Conservation (phyloP, 805 yeast genomes). For the Metschnikowia colocasiae region DNA sequence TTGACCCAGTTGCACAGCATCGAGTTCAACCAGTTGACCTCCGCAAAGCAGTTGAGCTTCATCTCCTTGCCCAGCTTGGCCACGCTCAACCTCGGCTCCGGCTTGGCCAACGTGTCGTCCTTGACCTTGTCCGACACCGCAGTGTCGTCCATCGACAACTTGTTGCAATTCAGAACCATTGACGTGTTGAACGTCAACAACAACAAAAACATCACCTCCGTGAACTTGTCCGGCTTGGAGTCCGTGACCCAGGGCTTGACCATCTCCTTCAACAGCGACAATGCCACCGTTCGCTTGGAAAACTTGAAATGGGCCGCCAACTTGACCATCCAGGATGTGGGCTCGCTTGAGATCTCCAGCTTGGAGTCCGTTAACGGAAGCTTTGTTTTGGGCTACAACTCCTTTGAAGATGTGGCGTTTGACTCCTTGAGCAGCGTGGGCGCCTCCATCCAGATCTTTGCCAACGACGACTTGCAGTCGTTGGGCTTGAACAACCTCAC, state of each 20-base stretch:
- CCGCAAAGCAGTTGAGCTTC: conserved; percentile 31
- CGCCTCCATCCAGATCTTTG: conserved; percentile 38
- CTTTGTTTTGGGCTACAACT: conserved; percentile 38
- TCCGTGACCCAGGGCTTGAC: conserved; percentile 34
- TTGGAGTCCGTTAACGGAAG: conserved; percentile 41
- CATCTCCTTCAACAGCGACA: conserved; percentile 38
- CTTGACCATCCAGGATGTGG: conserved; percentile 42
- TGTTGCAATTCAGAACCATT: conserved; percentile 28
- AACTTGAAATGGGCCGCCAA: conserved; percentile 40
- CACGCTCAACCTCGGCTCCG: conserved; percentile 33
- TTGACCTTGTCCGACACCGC: conserved; percentile 43
- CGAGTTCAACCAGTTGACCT: conserved; percentile 31
- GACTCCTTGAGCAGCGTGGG: conserved; percentile 34
- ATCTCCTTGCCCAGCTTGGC: conserved; percentile 42
- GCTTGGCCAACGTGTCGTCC: conserved; percentile 31
- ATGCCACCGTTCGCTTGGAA: conserved; percentile 28
- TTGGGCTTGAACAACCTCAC: conserved; percentile 28
- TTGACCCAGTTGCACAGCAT: conserved; percentile 38
- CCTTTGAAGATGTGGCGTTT: conserved; percentile 30
- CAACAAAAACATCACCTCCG: conserved; percentile 39
- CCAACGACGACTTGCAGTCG: conserved; percentile 39
- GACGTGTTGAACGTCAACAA: conserved; percentile 38
- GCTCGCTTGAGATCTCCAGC: conserved; percentile 27
- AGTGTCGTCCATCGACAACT: conserved; percentile 31
- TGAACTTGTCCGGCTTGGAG: conserved; percentile 31